Conservation (phyloP, 2,329 filamentous ascomycete species). For the Stachybotrys chartarum region DNA sequence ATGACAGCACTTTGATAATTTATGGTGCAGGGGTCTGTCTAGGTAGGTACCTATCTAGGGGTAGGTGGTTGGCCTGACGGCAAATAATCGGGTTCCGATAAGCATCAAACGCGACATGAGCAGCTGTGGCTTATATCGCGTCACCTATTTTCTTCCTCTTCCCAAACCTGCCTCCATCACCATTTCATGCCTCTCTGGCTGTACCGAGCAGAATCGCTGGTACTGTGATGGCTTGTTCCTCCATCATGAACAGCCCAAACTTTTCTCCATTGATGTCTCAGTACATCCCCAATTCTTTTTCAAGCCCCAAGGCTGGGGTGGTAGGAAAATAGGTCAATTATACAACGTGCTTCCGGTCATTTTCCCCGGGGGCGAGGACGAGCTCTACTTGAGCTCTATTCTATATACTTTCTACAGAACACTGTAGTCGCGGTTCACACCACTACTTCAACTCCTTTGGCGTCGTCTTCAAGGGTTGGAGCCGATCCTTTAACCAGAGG, state of each 20-base stretch:
- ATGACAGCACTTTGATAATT: too few species aligned
- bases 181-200: not conserved
- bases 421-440: not conserved
- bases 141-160: not conserved
- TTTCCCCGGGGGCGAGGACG: constrained; percentile 11
- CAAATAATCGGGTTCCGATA: not conserved
- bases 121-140: not conserved
- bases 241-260: constrained; percentile 11
- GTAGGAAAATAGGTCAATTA: constrained; percentile 28
- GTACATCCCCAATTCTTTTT: constrained; percentile 15
- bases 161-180: not conserved
- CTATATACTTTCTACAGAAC: not conserved
- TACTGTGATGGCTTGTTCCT: constrained; percentile 9
- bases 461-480: too few species aligned
- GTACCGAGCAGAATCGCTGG: constrained; percentile 12
- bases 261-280: constrained; percentile 7
- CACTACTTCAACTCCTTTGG: too few species aligned
- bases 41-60: too few species aligned
- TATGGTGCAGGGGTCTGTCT: not conserved
- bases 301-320: constrained; percentile 49
- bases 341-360: constrained; percentile 16
- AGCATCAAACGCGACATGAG: not conserved
- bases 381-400: constrained; percentile 2
- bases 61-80: not conserved
- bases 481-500: too few species aligned